Evolutionary conservation across 2,329 filamentous ascomycete species (phyloP).

Genomic region (Capronia americana): DNA sequence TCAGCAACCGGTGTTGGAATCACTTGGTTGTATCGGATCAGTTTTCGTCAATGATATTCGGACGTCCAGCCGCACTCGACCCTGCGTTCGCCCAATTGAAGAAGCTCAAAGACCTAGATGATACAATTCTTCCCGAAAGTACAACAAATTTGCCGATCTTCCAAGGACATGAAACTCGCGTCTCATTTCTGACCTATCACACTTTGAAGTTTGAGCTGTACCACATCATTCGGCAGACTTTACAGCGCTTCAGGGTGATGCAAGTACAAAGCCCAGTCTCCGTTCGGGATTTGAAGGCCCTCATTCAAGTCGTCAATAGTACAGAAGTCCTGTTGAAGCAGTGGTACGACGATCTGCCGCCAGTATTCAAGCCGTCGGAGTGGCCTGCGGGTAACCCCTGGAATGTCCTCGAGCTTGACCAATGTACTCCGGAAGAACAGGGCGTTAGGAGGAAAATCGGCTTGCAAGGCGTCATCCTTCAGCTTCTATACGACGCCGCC

Average conservation of each 20-base stretch:
- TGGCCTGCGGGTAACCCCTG: constrained; percentile 20
- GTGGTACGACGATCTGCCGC: constrained; percentile 22
- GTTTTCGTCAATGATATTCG: constrained; percentile 43
- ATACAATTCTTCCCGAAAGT: constrained; percentile 13
- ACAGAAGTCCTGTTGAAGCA: constrained; percentile 25
- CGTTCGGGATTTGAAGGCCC: constrained; percentile 20
- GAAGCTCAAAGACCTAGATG: constrained; percentile 24
- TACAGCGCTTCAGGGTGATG: constrained; percentile 38
- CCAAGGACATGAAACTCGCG: neutral
- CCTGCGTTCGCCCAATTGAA: constrained; percentile 23
- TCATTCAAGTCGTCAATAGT: constrained; percentile 27
- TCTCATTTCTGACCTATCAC: constrained; percentile 40
- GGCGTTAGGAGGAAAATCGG: constrained; percentile 24
- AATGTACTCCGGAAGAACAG: constrained; percentile 13
- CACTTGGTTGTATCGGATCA: constrained; percentile 43
- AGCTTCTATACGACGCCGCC: constrained; percentile 41
- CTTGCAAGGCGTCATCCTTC: constrained; percentile 38
- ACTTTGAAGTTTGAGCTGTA: constrained; percentile 42
- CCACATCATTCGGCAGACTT: constrained; percentile 41
- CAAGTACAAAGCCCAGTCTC: constrained; percentile 21
- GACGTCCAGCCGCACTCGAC: constrained; percentile 22
- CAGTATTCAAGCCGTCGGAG: constrained; percentile 21
- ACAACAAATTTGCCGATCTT: constrained; percentile 15
- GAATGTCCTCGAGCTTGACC: constrained; percentile 24
- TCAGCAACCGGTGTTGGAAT: constrained; percentile 44